Evolutionary conservation across 805 yeast species (phyloP).

Genomic region (Cyberlindnera xylosilytica): DNA sequence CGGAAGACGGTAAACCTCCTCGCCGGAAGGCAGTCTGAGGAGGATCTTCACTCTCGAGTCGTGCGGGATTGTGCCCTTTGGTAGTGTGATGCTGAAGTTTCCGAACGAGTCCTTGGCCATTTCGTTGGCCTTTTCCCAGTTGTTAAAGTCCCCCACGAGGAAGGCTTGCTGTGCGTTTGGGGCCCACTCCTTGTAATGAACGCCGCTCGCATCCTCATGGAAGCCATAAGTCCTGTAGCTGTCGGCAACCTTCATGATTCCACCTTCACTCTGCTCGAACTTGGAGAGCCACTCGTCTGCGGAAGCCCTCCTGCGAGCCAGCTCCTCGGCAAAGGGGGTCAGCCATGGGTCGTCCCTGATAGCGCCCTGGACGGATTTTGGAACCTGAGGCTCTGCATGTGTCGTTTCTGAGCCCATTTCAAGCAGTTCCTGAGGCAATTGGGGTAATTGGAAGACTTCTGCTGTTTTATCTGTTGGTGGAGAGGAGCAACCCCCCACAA

Average conservation of each 20-base stretch:
- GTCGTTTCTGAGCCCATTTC: background rate
- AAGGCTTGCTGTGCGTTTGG: constrained; percentile 79
- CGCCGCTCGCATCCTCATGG: constrained; percentile 47
- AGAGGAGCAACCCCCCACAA: too few relatives aligned
- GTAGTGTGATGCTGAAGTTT: constrained; percentile 59
- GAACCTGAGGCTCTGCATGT: constrained; percentile 7
- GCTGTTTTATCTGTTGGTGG: too few relatives aligned
- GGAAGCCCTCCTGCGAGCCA: constrained; percentile 62
- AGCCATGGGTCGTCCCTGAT: constrained; percentile 82
- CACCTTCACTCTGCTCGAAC: constrained; percentile 59
- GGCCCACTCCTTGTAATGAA: constrained; percentile 79
- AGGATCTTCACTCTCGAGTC: constrained; percentile 74
- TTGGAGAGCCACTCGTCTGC: constrained; percentile 62
- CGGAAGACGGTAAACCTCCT: constrained; percentile 74
- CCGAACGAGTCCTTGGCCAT: constrained; percentile 68
- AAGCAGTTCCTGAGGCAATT: too few relatives aligned
- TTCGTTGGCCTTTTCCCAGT: constrained; percentile 65
- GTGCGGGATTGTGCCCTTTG: constrained; percentile 73
- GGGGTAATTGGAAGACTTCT: too few relatives aligned
- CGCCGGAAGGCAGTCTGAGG: constrained; percentile 64
- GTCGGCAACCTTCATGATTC: constrained; percentile 66
- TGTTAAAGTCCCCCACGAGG: constrained; percentile 89
- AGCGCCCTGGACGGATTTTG: constrained; percentile 40
- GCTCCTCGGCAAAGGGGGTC: constrained; percentile 67
- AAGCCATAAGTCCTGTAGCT: constrained; percentile 78